A percentile compares a stretch with the other conserved stretches of the same genome.
Evolutionary conservation across 495 filamentous ascomycete genomes (phyloP).

Genomic region (Talaromyces proteolyticus): DNA sequence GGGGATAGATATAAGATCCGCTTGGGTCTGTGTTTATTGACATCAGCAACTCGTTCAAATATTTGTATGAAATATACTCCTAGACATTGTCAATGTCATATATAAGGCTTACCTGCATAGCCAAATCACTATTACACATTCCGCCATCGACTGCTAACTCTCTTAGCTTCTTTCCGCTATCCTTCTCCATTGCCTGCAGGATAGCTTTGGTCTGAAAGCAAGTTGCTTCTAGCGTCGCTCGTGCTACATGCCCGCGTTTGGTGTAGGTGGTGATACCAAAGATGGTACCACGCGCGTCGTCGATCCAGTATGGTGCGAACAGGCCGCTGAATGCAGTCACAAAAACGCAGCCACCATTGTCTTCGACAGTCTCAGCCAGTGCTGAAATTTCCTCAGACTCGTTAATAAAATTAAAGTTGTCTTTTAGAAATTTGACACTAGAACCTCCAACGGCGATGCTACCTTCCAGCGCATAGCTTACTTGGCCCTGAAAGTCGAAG

Average conservation of each 20-base stretch:
- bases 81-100: no score
- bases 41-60: no score
- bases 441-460: constrained; percentile 88
- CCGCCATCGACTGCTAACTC: constrained; percentile 88
- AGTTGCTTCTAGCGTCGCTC: constrained; percentile 89
- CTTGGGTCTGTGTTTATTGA: constrained; percentile 39
- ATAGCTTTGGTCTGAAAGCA: constrained; percentile 97
- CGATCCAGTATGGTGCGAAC: constrained; percentile 97
- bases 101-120: constrained; percentile 66
- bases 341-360: constrained; percentile 90
- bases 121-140: constrained; percentile 86
- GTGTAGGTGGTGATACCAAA: constrained; percentile 94
- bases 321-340: constrained; percentile 95
- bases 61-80: no score
- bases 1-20: constrained; percentile 37
- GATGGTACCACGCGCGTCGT: constrained; percentile 88
- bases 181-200: constrained; percentile 89
- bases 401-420: constrained; percentile 78
- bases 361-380: constrained; percentile 70
- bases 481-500: constrained; percentile 60
- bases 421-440: constrained; percentile 81
- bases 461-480: constrained; percentile 88
- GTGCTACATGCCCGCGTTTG: constrained; percentile 82
- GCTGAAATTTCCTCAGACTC: constrained; percentile 72
- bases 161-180: constrained; percentile 71